A percentile compares a stretch with the other conserved stretches of the same genome.
These are phyloP conservation scores for Chrysanthemum lavandulifolium DNA, from an alignment of 129 eudicot genomes.

Conservation along the genomic window DNA sequence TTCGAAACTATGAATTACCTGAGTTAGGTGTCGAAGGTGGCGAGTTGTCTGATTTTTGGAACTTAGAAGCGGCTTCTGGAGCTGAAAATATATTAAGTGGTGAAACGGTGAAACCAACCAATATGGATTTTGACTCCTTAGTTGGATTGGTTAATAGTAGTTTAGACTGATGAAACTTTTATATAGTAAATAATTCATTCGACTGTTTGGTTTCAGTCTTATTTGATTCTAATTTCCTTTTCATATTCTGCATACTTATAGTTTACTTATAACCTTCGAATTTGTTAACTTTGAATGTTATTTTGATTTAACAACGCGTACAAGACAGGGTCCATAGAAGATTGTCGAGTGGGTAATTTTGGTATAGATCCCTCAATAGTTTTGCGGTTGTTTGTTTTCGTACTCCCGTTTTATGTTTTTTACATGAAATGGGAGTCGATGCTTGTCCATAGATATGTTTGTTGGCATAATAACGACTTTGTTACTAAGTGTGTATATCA, in stretches of 20 bases:
- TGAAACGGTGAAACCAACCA: constrained; percentile 37
- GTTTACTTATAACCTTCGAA: constrained; percentile 13
- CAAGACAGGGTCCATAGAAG: constrained; percentile 11
- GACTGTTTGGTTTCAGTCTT: constrained; percentile 27
- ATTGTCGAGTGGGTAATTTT: background rate
- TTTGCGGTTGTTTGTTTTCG: too few relatives aligned
- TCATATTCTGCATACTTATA: constrained; percentile 1
- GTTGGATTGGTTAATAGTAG: constrained; percentile 27
- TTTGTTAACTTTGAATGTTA: background rate
- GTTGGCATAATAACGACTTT: background rate
- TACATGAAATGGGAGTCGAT: too few relatives aligned
- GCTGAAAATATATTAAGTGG: constrained; percentile 45
- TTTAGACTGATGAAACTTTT: constrained; percentile 6
- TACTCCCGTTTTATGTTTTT: too few relatives aligned
- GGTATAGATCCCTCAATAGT: background rate
- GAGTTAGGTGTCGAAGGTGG: constrained; percentile 44
- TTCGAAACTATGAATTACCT: constrained; percentile 40
- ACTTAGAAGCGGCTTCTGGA: constrained; percentile 42
- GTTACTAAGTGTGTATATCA: background rate
- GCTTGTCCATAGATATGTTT: too few relatives aligned
- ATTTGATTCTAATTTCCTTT: constrained; percentile 18
- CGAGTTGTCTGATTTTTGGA: constrained; percentile 64
- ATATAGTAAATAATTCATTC: constrained; percentile 20
- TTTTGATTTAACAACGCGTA: background rate
- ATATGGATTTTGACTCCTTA: constrained; percentile 34